These are phyloP conservation scores for Alloteropsis semialata DNA, from an alignment of 176 grass and related monocot species.

Conservation along the genomic window DNA sequence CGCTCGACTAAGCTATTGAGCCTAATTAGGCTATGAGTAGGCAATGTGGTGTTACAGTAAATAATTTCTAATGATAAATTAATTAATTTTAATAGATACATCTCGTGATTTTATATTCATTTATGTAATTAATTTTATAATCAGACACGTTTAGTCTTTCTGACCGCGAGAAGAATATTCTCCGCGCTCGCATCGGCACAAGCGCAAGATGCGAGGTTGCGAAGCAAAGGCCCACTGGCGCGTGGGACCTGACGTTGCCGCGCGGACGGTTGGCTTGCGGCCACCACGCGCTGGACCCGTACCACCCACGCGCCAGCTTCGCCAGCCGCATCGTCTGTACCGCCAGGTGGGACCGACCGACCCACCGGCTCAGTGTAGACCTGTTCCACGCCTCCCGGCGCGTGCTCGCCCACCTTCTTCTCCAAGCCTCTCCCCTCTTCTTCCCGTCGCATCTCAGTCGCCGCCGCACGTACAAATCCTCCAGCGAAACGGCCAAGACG, in stretches of 20 bases:
- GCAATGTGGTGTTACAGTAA: no score
- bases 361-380: neutral
- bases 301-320: neutral
- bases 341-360: neutral
- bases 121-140: no score
- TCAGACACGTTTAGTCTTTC: no score
- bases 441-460: conserved; percentile 14
- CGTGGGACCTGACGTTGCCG: neutral
- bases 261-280: neutral
- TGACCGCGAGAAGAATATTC: neutral
- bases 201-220: neutral
- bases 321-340: neutral
- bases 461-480: conserved; percentile 30
- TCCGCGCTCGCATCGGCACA: neutral
- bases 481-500: neutral
- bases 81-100: no score
- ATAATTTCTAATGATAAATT: no score
- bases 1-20: no score
- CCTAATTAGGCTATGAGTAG: no score
- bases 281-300: neutral
- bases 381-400: neutral
- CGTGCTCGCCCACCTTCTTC: conserved; percentile 1
- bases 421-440: neutral
- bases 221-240: neutral
- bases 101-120: no score